Percentiles rank a stretch among this genome's conserved stretches.
These are phyloP conservation scores for Hypericum perforatum DNA, from an alignment of 345 rosid species.

Conservation along the genomic window DNA sequence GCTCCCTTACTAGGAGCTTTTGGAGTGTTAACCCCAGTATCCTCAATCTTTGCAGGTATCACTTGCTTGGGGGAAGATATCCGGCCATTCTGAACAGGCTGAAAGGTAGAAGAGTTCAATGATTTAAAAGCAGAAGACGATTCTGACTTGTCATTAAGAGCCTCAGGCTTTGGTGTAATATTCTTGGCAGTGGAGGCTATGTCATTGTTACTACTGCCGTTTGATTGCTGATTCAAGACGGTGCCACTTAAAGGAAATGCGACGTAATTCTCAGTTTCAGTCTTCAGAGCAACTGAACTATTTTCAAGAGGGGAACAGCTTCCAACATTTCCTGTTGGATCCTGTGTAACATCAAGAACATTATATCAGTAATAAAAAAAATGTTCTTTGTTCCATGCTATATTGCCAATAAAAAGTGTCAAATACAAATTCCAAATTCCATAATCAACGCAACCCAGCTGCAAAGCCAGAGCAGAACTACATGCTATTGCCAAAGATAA, in stretches of 20 bases:
- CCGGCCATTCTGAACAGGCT: constrained; percentile 21
- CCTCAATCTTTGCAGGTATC: constrained; percentile 20
- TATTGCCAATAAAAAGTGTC: too few relatives aligned
- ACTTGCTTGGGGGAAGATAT: constrained; percentile 17
- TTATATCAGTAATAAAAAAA: too few relatives aligned
- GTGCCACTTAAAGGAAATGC: constrained; percentile 29
- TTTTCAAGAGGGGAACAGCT: too few relatives aligned
- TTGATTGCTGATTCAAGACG: constrained; percentile 38
- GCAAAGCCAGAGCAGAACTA: too few relatives aligned
- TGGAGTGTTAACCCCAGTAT: constrained; percentile 10
- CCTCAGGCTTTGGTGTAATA: constrained; percentile 32
- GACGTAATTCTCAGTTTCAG: constrained; percentile 21
- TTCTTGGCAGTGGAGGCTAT: constrained; percentile 39
- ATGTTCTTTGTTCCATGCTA: not conserved
- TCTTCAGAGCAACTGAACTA: constrained; percentile 1
- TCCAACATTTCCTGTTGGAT: too few relatives aligned
- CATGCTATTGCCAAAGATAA: too few relatives aligned
- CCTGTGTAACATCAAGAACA: too few relatives aligned
- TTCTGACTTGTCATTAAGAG: constrained; percentile 27
- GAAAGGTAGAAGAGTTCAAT: constrained; percentile 33
- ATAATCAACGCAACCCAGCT: too few relatives aligned
- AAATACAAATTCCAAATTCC: too few relatives aligned
- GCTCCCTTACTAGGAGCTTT: constrained; percentile 17
- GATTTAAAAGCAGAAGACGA: constrained; percentile 31
- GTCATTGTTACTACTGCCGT: constrained; percentile 48